Base-by-base conservation (phyloP, 148 eudicot genomes). In the Polygonum maritimum region DNA sequence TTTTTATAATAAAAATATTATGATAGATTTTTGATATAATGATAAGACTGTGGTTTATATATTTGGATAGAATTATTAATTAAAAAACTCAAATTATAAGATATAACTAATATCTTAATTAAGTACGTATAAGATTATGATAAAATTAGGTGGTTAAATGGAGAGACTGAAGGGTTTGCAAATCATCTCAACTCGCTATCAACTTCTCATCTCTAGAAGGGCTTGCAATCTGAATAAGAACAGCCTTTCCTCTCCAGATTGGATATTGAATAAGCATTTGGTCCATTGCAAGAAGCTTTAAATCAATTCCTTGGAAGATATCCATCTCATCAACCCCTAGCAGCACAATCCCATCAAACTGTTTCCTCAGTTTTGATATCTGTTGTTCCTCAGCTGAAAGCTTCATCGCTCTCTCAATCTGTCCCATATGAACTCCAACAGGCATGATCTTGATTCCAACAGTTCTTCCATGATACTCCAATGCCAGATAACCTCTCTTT, bases 381-480 rank as follows among this genome's bases (percentile, higher is more conserved):
- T 35, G 73, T 41, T 72, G 54, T 78, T 80, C 86, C 72, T 80
- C 58, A 48, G 54, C 78, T 54, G 86, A 78, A 73, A 44, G 77
- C 55, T 73, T 78, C 45, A 83, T 72, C 47, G 79, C 72, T 26
- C 77, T 78, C 81, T 84, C 77, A 51, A 84, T 81, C 52, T 77
- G 76, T 47, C 81, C 84, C 79, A 81, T 81, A 51, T 84, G 84
- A 75, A 81, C 79, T 60, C 87, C 87, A 3, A 84, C 82, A 11
- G 87, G 87, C 87, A 84, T 84, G 60, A 84, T 81, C 84, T 84
- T 84, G 58, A 84, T 77, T 39, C 87, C 84, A 74, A 84, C 77
- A 16, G 82, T 81, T 63, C 87, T 84, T 71, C 87, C 87, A 84
- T 84, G 82, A 79, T 81, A 84, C 65, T 84, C 87, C 33, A 84